Evolutionary conservation across 2,329 filamentous ascomycete species (phyloP).

Genomic region (Dactylellina parvicollis): DNA sequence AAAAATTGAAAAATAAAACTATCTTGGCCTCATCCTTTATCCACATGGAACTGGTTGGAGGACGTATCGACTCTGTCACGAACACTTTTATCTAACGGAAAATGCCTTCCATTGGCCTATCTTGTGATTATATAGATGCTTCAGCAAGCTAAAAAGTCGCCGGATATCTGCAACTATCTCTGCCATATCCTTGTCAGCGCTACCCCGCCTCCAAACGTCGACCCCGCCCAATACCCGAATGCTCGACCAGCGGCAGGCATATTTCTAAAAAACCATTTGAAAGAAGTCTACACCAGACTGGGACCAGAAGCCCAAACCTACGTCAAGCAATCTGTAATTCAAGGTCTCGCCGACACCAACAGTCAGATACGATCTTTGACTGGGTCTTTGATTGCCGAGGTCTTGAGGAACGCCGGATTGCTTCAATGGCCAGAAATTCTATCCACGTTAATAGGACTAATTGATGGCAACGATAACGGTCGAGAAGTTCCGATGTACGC

Average conservation of each 20-base stretch:
- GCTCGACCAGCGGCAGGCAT: conserved; percentile 88
- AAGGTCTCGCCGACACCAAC: conserved; percentile 82
- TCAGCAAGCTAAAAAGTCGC: conserved; percentile 82
- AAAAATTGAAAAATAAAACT: conserved; percentile 32
- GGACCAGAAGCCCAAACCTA: conserved; percentile 77
- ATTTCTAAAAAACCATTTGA: conserved; percentile 95
- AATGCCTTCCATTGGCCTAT: conserved; percentile 53
- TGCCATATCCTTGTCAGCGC: conserved; percentile 82
- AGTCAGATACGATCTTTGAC: conserved; percentile 86
- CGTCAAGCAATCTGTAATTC: conserved; percentile 80
- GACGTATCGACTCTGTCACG: conserved; percentile 28
- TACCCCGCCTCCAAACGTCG: conserved; percentile 67
- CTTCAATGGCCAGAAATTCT: conserved; percentile 91
- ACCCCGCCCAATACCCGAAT: conserved; percentile 68
- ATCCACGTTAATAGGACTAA: conserved; percentile 80
- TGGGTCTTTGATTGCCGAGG: conserved; percentile 92
- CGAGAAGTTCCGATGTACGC: conserved; percentile 75
- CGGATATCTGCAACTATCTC: conserved; percentile 97
- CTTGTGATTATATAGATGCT: conserved; percentile 75
- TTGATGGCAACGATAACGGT: conserved; percentile 61
- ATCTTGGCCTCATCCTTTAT: conserved; percentile 34
- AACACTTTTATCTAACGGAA: conserved; percentile 52
- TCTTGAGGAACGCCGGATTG: conserved; percentile 84
- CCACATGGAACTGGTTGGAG: conserved; percentile 44
- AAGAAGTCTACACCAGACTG: conserved; percentile 77